phyloP scores from a whole-genome alignment of 1,284 basidiomycete genomes.

The Irpex rosettiformis region DNA sequence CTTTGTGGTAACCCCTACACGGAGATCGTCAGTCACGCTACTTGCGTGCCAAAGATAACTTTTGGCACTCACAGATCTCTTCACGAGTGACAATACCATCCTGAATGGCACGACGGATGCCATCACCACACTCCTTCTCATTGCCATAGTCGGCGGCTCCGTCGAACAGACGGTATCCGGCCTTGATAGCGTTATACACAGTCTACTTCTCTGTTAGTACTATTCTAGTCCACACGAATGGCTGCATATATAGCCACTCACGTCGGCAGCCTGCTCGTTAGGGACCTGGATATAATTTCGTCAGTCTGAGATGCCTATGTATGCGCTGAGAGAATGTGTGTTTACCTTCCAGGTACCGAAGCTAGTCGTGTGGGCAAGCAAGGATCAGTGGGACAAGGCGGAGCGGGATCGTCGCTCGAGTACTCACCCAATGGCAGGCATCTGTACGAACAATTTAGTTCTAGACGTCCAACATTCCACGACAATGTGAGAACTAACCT shows the following conservation, averaged over 20 bases:
- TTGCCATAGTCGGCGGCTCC: slow-evolving; percentile 83
- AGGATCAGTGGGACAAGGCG: slow-evolving; percentile 4
- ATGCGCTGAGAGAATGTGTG: background rate
- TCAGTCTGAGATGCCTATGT: background rate
- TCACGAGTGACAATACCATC: slow-evolving; percentile 73
- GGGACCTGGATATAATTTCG: slow-evolving; percentile 41
- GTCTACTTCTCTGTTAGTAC: slow-evolving; percentile 32
- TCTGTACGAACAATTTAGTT: slow-evolving; percentile 33
- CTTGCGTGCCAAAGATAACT: background rate
- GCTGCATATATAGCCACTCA: slow-evolving; percentile 30
- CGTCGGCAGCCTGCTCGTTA: slow-evolving; percentile 55
- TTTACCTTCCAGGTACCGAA: slow-evolving; percentile 70
- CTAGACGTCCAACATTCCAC: slow-evolving; percentile 11
- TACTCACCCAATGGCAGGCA: slow-evolving; percentile 60
- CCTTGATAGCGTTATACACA: slow-evolving; percentile 69
- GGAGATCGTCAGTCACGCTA: background rate
- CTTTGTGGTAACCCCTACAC: slow-evolving; percentile 66
- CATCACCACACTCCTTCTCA: slow-evolving; percentile 83
- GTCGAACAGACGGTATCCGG: slow-evolving; percentile 81
- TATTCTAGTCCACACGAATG: background rate
- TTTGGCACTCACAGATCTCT: slow-evolving; percentile 64
- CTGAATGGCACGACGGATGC: slow-evolving; percentile 68
- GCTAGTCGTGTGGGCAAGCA: slow-evolving; percentile 30
- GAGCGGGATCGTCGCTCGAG: background rate
- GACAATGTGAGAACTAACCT: slow-evolving; percentile 35